Evolutionary conservation across 1,139 yeast species (phyloP).

Genomic region (Meyerozyma guilliermondii): DNA sequence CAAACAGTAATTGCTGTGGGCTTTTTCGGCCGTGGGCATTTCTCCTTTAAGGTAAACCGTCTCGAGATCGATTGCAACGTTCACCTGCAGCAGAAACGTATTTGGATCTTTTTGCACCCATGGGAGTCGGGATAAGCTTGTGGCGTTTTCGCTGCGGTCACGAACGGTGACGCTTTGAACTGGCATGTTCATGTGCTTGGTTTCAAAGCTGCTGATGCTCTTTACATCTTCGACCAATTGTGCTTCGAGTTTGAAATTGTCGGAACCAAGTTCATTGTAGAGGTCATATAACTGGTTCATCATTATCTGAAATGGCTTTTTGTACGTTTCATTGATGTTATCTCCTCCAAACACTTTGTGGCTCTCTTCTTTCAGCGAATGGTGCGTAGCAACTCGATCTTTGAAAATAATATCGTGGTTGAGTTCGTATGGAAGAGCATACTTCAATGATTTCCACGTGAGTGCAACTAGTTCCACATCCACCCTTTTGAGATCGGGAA

Average conservation of each 20-base stretch:
- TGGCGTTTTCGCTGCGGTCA: not conserved
- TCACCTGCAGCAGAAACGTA: not conserved
- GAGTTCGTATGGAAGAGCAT: slow-evolving; percentile 18
- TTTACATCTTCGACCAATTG: slow-evolving; percentile 28
- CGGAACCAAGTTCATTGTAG: slow-evolving; percentile 18
- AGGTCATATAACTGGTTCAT: slow-evolving; percentile 18
- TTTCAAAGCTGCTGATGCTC: slow-evolving; percentile 23
- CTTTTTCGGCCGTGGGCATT: slow-evolving; percentile 1
- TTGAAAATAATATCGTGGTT: slow-evolving; percentile 18
- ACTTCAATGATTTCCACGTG: slow-evolving; percentile 14
- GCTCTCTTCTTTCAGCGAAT: slow-evolving; percentile 4
- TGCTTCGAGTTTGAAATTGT: slow-evolving; percentile 25
- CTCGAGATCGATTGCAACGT: not conserved
- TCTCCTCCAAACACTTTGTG: slow-evolving; percentile 18
- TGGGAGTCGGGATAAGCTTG: not conserved
- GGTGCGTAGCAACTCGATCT: slow-evolving; percentile 5
- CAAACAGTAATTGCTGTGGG: slow-evolving; percentile 14
- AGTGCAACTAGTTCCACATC: slow-evolving; percentile 16
- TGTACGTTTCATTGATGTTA: slow-evolving; percentile 19
- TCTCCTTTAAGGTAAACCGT: not conserved
- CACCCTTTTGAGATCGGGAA: slow-evolving; percentile 13
- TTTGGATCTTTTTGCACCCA: not conserved
- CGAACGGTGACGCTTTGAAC: slow-evolving; percentile 12
- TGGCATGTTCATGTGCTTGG: slow-evolving; percentile 22
- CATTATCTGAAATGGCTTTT: slow-evolving; percentile 17